Evolutionary conservation across 2,329 filamentous ascomycete species (phyloP).

Genomic region (Fusarium sp.): DNA sequence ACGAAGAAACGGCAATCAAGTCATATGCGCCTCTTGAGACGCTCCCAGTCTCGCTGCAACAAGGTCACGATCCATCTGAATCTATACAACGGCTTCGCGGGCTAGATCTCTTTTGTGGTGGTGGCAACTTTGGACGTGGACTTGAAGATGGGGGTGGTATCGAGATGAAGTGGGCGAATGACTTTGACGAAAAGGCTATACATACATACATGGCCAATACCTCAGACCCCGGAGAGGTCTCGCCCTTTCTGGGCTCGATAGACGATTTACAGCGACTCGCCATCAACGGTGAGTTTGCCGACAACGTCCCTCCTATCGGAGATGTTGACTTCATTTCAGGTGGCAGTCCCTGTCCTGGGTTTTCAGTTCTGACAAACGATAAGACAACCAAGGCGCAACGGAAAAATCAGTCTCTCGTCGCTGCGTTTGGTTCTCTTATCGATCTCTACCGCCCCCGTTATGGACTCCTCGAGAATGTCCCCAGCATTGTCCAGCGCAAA

Average conservation of each 20-base stretch:
- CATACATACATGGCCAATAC: slow-evolving; percentile 81
- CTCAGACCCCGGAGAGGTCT: slow-evolving; percentile 54
- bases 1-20: slow-evolving; percentile 1
- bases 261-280: slow-evolving; percentile 73
- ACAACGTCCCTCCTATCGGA: slow-evolving; percentile 68
- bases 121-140: slow-evolving; percentile 81
- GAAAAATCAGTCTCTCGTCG: slow-evolving; percentile 81
- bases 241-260: slow-evolving; percentile 78
- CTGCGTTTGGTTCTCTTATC: slow-evolving; percentile 79
- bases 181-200: slow-evolving; percentile 73
- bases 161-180: slow-evolving; percentile 75
- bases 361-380: slow-evolving; percentile 73
- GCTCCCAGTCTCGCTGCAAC: slow-evolving; percentile 57
- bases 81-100: slow-evolving; percentile 63
- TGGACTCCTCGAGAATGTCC: slow-evolving; percentile 82
- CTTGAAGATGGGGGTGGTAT: slow-evolving; percentile 79
- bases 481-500: slow-evolving; percentile 69
- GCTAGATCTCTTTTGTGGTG: slow-evolving; percentile 82
- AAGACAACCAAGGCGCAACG: slow-evolving; percentile 68
- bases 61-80: slow-evolving; percentile 67
- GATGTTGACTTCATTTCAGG: slow-evolving; percentile 77
- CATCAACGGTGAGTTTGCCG: slow-evolving; percentile 63
- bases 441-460: slow-evolving; percentile 83
- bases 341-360: slow-evolving; percentile 84
- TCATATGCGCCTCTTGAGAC: slow-evolving; percentile 54